These are phyloP conservation scores for Backusella westeae DNA, from an alignment of 192 early-diverging fungal species.

Conservation along the genomic window DNA sequence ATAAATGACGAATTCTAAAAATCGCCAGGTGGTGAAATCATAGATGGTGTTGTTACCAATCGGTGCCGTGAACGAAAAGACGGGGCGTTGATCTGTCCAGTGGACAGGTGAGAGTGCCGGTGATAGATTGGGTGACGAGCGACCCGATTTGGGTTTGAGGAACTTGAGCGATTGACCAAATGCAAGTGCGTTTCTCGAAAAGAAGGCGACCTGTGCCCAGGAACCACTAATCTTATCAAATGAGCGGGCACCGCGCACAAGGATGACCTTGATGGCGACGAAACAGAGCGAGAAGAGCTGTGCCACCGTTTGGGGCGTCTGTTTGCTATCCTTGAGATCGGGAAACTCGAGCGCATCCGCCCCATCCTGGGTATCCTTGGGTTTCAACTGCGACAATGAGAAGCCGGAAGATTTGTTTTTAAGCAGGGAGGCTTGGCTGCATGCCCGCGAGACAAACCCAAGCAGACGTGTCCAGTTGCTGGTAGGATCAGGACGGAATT, in stretches of 20 bases:
- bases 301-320: constrained; percentile 25
- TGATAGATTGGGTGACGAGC: background rate
- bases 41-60: constrained; percentile 2
- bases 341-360: background rate
- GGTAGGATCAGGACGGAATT: constrained; percentile 10
- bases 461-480: constrained; percentile 28
- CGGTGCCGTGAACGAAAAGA: background rate
- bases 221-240: constrained; percentile 41
- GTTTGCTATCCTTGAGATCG: constrained; percentile 12
- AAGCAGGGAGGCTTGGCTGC: constrained; percentile 21
- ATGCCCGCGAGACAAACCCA: constrained; percentile 21
- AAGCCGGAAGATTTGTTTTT: constrained; percentile 19
- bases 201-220: constrained; percentile 41
- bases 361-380: background rate
- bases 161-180: constrained; percentile 34
- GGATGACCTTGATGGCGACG: constrained; percentile 51
- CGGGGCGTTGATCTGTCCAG: background rate
- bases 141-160: constrained; percentile 9
- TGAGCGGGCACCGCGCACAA: constrained; percentile 47
- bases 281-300: constrained; percentile 45
- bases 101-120: background rate
- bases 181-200: constrained; percentile 36
- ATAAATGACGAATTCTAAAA: constrained; percentile 50
- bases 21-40: constrained; percentile 50
- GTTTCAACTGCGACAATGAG: constrained; percentile 19